Conservation (phyloP, 2,329 filamentous ascomycete genomes). For the Penicillium capsulatum region DNA sequence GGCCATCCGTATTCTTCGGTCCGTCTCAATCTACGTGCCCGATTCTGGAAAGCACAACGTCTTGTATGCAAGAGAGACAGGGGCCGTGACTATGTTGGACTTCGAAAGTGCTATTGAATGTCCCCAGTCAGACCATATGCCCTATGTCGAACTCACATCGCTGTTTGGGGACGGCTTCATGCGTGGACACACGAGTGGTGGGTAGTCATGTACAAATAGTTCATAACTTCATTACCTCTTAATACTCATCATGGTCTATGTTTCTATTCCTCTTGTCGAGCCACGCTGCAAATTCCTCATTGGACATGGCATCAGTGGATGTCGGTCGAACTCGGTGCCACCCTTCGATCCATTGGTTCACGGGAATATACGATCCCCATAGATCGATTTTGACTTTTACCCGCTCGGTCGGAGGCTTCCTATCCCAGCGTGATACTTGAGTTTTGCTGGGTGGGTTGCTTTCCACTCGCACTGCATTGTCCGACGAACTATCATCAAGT, state of each 20-base stretch:
- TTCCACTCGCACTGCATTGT: no score
- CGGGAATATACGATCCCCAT: constrained; percentile 1
- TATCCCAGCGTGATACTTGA: neutral
- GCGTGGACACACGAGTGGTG: no score
- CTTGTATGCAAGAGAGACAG: neutral
- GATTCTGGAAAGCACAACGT: constrained; percentile 8
- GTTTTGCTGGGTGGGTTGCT: neutral
- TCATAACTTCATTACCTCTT: no score
- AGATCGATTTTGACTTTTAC: neutral
- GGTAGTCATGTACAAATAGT: no score
- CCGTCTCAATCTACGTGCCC: constrained; percentile 1
- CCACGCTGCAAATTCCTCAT: constrained; percentile 1
- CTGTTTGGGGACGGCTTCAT: no score
- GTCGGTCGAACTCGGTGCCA: neutral
- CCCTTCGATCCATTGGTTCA: constrained; percentile 2
- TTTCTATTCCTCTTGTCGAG: neutral
- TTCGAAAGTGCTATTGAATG: constrained; percentile 1
- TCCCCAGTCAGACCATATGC: no score
- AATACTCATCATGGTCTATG: no score
- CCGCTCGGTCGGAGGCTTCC: neutral
- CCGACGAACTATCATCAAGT: no score
- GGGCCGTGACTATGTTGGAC: constrained; percentile 3
- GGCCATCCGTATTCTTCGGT: constrained; percentile 3
- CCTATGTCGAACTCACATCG: neutral
- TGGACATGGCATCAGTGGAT: neutral